Percentiles rank a stretch among this genome's conserved stretches.
phyloP scores from a whole-genome alignment of 1,139 yeast genomes.

The Blastobotrys malaysiensis region DNA sequence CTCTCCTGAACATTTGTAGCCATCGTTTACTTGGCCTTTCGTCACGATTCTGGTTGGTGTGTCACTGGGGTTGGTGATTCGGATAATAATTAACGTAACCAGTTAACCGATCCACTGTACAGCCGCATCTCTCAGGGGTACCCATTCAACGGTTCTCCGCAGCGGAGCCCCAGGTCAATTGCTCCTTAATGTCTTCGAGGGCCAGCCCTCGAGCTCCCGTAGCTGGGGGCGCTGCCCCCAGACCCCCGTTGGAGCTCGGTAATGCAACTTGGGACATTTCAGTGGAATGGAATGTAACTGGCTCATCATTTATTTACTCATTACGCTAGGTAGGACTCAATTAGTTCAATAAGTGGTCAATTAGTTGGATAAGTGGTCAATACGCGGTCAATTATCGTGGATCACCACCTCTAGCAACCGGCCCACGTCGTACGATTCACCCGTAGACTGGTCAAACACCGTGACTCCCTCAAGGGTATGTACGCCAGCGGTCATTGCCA shows the following conservation, averaged over 20 bases:
- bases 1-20: slow-evolving; percentile 6
- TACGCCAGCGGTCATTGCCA: slow-evolving; percentile 63
- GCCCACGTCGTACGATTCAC: slow-evolving; percentile 71
- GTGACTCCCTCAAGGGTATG: slow-evolving; percentile 61
- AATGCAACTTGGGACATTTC: no score
- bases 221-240: no score
- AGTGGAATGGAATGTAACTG: background rate
- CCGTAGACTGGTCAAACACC: slow-evolving; percentile 56
- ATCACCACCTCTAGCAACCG: slow-evolving; percentile 66
- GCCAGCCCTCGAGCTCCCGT: no score
- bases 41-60: background rate
- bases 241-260: no score
- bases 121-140: background rate
- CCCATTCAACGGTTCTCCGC: background rate
- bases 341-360: no score
- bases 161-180: no score
- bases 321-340: no score
- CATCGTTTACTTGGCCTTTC: slow-evolving; percentile 1
- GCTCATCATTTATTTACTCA: background rate
- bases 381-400: slow-evolving; percentile 25
- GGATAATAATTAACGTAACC: background rate
- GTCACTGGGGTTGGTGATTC: background rate
- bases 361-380: no score
- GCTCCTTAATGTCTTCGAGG: no score
- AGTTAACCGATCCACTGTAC: background rate